These are phyloP conservation scores for Exophiala viscosa DNA, from an alignment of 2,329 filamentous ascomycete species.

Conservation along the genomic window DNA sequence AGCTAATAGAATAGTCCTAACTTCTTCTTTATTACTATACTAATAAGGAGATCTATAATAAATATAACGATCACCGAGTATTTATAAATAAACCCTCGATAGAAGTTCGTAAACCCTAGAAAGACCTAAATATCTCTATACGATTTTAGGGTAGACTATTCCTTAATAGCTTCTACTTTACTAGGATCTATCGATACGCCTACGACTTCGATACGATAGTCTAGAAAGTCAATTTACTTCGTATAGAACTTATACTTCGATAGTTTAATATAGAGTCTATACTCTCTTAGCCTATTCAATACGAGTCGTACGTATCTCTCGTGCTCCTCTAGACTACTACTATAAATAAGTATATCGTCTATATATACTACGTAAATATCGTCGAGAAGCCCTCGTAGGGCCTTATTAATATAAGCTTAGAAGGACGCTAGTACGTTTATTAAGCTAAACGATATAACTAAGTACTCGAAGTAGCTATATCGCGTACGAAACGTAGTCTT, in stretches of 20 bases:
- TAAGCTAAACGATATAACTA: conserved; percentile 10
- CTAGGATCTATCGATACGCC: conserved; percentile 19
- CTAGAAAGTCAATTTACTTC: neutral
- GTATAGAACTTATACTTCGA: neutral
- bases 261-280: conserved; percentile 1
- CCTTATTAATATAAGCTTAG: conserved; percentile 30
- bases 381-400: conserved; percentile 23
- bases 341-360: conserved; percentile 34
- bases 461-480: conserved; percentile 10
- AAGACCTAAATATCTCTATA: conserved; percentile 29
- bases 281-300: conserved; percentile 3
- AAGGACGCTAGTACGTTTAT: conserved; percentile 24
- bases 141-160: conserved; percentile 17
- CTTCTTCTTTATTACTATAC: conserved; percentile 15
- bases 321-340: conserved; percentile 15
- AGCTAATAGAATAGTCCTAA: conserved; percentile 10
- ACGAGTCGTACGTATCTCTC: conserved; percentile 15
- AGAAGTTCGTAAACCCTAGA: conserved; percentile 35
- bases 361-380: conserved; percentile 18
- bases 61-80: conserved; percentile 27
- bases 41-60: conserved; percentile 26
- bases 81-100: conserved; percentile 31
- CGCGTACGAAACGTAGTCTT: conserved; percentile 11
- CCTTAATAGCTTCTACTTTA: conserved; percentile 17
- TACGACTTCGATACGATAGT: conserved; percentile 17